Evolutionary conservation across 495 filamentous ascomycete genomes (phyloP), one percentile per base, ranked within the genome.

Genomic region (Hypoxylon trugodes): DNA sequence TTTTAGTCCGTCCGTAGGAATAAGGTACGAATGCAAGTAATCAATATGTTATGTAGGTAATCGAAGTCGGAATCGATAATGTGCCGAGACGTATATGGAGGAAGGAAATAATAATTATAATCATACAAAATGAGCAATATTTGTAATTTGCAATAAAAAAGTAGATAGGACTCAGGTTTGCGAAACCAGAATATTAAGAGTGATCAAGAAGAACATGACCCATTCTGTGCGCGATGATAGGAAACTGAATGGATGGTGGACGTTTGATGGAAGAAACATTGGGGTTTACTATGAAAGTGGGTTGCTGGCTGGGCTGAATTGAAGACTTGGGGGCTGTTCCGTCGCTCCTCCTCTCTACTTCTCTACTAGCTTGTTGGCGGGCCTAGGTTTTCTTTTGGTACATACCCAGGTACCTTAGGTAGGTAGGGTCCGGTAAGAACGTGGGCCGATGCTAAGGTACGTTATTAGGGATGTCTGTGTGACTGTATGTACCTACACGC

Each of bases 281-380:
- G 9, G 45, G 50, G 52, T 13, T 61, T 47, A 57, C 40, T 28
- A 45, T 21, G 32, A n/a, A 47, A 26, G 46, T 54, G 53, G 54
- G n/a, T n/a, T n/a, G n/a, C n/a, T n/a, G n/a, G 61, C 61, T 59
- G 54, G 55, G 62, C 62, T 66, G 61, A 59, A 65, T 65, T 53
- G 41, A 40, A 48, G 25, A 37, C 26, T 45, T 60, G 61, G 62
- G 55, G 55, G 21, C 42, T 24, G 10, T 47, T 25, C 32, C 30
- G 12, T 42, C 18, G 38, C 18, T 42, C 16, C 12, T 41, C 22
- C 22, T 41, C 7, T 37, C 35, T 37, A 8, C 37, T 21, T 41
- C 37, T 21, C 18, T n/a, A n/a, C n/a, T n/a, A 9, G 43, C 25
- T 56, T 37, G 30, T 56, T 40, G n/a, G n/a, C n/a, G n/a, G n/a